Evolutionary conservation across 805 yeast species (phyloP).

Genomic region (Candida nanaspora): DNA sequence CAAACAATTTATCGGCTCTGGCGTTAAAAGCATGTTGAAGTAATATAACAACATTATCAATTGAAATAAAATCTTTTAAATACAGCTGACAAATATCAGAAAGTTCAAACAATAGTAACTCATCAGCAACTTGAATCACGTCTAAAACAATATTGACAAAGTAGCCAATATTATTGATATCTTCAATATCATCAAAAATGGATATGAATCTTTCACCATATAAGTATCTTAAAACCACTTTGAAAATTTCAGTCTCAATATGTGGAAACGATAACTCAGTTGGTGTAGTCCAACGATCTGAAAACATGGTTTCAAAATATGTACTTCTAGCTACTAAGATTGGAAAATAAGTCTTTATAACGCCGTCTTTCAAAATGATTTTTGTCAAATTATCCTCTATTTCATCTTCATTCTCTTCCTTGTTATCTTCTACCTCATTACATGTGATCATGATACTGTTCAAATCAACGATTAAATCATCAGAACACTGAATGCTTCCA

Average conservation of each 20-base stretch:
- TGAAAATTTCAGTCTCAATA: conserved; percentile 35
- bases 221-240: conserved; percentile 43
- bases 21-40: conserved; percentile 46
- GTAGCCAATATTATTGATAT: conserved; percentile 20
- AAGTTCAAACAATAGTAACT: conserved; percentile 50
- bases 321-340: conserved; percentile 52
- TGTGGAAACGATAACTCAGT: conserved; percentile 35
- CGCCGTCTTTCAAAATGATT: conserved; percentile 41
- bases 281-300: conserved; percentile 42
- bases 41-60: conserved; percentile 55
- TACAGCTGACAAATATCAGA: conserved; percentile 55
- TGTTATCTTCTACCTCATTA: neutral
- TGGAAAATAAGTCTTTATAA: conserved; percentile 38
- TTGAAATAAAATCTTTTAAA: conserved; percentile 45
- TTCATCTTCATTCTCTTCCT: neutral
- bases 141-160: conserved; percentile 52
- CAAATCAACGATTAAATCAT: conserved; percentile 13
- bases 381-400: conserved; percentile 29
- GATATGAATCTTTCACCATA: conserved; percentile 44
- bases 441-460: conserved; percentile 5
- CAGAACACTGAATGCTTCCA: conserved; percentile 18
- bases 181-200: conserved; percentile 29
- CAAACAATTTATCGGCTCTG: conserved; percentile 47
- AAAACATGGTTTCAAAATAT: conserved; percentile 54
- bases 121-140: conserved; percentile 55